Evolutionary conservation across 768 basidiomycete genomes (phyloP), one percentile per base, ranked within the genome.

Genomic region (Terana coerulea): DNA sequence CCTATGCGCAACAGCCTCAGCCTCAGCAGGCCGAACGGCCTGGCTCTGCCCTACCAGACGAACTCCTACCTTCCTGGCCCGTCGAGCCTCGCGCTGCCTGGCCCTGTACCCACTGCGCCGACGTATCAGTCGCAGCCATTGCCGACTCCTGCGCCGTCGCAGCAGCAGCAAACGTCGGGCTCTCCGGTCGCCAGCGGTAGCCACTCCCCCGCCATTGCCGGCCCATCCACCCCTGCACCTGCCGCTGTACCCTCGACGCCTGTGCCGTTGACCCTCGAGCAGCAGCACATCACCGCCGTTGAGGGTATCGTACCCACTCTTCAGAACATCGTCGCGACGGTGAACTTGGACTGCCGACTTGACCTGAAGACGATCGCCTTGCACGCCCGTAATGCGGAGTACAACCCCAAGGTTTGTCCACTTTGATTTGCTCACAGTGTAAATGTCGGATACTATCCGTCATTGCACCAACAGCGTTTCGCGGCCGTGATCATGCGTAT

Each of bases 401-500:
- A 99, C 70, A 98, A 98, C 67, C 97, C 97, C 45, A 98, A 99
- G 93, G 97, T 98, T 81, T 72, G 91, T 88, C 69, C 64, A 59
- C 61, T 61, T 64, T 60, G 25, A 43, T 65, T 64, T 65, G 68
- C 69, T 75, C 60, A 68, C 58, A 60, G 70, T 64, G 69, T 70
- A 72, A 70, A 72, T 76, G 72, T 75, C 79, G 77, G 80, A 78
- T 81, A 74, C 74, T 76, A 62, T 61, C 64, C 72, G 75, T 74
- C 72, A 74, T 74, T 71, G 69, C 73, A 64, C 67, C 64, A 74
- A 50, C 75, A 99, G 97, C 97, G 97, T 87, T 99, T 99, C 77
- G 97, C 95, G 61, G 97, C 97, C 54, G 97, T 98, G 61, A 98
- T 99, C 74, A 99, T 99, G 97, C 92, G 97, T 71, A 98, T 99